Evolutionary conservation across 129 eudicot genomes (phyloP), one percentile per base, ranked within the genome.

Genomic region (Flaveria sonorensis): DNA sequence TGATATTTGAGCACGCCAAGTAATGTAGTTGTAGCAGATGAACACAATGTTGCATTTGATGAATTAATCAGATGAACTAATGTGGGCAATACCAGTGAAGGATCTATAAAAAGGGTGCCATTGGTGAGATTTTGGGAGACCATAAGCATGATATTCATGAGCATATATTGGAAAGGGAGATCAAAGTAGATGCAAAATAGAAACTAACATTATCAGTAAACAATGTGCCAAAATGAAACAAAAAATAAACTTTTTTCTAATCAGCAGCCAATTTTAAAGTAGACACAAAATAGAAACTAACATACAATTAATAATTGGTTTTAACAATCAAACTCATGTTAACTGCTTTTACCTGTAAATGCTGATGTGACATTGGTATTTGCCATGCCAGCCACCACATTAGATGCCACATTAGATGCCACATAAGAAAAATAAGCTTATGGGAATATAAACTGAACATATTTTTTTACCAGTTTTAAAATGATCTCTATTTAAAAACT

Each of bases 31-130:
- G 84, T 61, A 40, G 90, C 87, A 60, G 80, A 83, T 62, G 72
- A 70, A 43, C 71, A 84, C 60, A 80, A 78, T 59, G 60, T 75
- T 79, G 68, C 87, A 69, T 90, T 71, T 14, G 83, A 52, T 21
- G 89, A 86, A 82, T 77, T 88, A 73, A 84, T 48, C 62, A 77
- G 86, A 47, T 67, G 76, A 79, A 90, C 86, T 59, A 93, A 82
- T n/a, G 87, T 60, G 23, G 96, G 86, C 86, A 93, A 78, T 47
- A 87, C 88, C 24, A 86, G 75, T 19, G 86, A 72, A 56, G 95
- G 92, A 57, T 93, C 98, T 93, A 85, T 86, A 83, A 79, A 74
- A 56, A 72, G 74, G 16, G 40, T 32, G 15, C 64, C 32, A 30
- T 13, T 40, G 52, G 30, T 77, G 30, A 67, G 26, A 68, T 53